These are phyloP conservation scores for Nigrospora osmanthi DNA, from an alignment of 2,329 filamentous ascomycete species.

Conservation along the genomic window DNA sequence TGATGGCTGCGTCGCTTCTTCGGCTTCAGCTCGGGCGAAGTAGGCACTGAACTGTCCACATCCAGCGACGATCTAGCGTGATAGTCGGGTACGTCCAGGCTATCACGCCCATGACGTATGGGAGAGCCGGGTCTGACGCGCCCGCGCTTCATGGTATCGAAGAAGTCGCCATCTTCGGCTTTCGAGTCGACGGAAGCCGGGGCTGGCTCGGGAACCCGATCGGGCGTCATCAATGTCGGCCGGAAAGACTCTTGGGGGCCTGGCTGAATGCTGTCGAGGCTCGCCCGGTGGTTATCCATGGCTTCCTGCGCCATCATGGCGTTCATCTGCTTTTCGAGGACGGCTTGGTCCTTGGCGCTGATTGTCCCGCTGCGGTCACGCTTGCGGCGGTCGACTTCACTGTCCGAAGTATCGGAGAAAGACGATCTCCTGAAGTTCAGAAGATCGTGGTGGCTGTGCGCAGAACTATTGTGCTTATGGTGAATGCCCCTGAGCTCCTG, in stretches of 20 bases:
- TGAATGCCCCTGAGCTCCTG: slow-evolving; percentile 48
- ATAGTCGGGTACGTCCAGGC: slow-evolving; percentile 39
- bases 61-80: slow-evolving; percentile 32
- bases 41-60: slow-evolving; percentile 35
- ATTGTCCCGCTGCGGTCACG: slow-evolving; percentile 36
- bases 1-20: slow-evolving; percentile 35
- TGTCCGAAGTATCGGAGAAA: slow-evolving; percentile 53
- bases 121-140: slow-evolving; percentile 17
- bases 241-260: slow-evolving; percentile 23
- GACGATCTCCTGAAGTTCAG: slow-evolving; percentile 44
- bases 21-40: slow-evolving; percentile 44
- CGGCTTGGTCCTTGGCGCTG: slow-evolving; percentile 40
- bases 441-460: slow-evolving; percentile 43
- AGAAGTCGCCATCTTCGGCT: slow-evolving; percentile 9
- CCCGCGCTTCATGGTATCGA: slow-evolving; percentile 9
- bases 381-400: slow-evolving; percentile 38
- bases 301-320: slow-evolving; percentile 51
- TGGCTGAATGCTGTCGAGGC: slow-evolving; percentile 18
- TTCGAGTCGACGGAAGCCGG: slow-evolving; percentile 10
- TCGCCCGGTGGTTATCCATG: slow-evolving; percentile 29
- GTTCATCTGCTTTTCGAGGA: slow-evolving; percentile 55
- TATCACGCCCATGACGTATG: slow-evolving; percentile 27
- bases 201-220: slow-evolving; percentile 7
- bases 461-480: slow-evolving; percentile 43
- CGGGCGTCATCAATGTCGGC: slow-evolving; percentile 21